Evolutionary conservation across 2,329 filamentous ascomycete species (phyloP).

Genomic region (Scedosporium apiospermum): DNA sequence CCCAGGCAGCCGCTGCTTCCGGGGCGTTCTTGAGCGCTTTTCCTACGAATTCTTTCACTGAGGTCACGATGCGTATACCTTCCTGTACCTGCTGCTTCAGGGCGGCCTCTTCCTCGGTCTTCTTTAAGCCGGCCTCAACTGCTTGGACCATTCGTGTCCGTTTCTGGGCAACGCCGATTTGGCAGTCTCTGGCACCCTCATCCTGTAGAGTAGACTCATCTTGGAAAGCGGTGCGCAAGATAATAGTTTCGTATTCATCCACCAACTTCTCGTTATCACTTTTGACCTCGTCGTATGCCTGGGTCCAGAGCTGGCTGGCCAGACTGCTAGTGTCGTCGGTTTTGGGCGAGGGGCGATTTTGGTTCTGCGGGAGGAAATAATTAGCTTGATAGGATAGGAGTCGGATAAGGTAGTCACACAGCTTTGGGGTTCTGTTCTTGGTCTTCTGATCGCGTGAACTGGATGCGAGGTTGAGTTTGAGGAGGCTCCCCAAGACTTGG

Average conservation of each 20-base stretch:
- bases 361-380: too few species aligned
- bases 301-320: not conserved
- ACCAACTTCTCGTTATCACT: not conserved
- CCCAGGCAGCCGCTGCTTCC: conserved; percentile 26
- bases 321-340: not conserved
- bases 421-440: not conserved
- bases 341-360: not conserved
- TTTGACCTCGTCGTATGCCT: not conserved
- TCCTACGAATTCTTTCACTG: conserved; percentile 11
- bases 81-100: not conserved
- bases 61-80: conserved; percentile 1
- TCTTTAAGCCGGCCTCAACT: not conserved
- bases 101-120: not conserved
- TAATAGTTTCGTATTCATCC: not conserved
- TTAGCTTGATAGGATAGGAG: not conserved
- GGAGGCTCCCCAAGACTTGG: not conserved
- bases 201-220: not conserved
- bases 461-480: not conserved
- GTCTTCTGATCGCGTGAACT: not conserved
- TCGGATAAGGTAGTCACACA: not conserved
- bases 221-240: not conserved
- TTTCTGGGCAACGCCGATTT: not conserved
- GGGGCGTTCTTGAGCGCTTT: conserved; percentile 18
- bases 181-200: not conserved
- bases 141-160: not conserved